phyloP scores from a whole-genome alignment of 768 basidiomycete genomes.

The Tylopilus felleus region DNA sequence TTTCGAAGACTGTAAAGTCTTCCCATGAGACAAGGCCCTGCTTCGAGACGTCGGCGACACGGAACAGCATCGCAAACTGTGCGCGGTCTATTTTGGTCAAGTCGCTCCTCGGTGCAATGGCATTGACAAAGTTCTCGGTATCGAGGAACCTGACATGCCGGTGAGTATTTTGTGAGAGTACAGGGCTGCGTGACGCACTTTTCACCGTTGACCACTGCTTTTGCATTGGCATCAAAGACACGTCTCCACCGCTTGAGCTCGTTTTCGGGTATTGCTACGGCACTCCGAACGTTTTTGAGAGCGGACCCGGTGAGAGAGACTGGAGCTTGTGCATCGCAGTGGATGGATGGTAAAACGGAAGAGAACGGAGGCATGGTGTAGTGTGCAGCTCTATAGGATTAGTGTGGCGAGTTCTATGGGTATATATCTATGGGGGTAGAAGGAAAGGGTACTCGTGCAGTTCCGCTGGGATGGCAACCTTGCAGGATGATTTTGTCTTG shows the following conservation, averaged over 20 bases:
- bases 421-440: slow-evolving; percentile 29
- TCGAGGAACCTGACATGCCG: slow-evolving; percentile 69
- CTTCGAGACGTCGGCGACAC: slow-evolving; percentile 76
- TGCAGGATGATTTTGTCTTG: slow-evolving; percentile 5
- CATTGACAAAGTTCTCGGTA: slow-evolving; percentile 86
- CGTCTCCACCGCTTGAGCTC: slow-evolving; percentile 89
- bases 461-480: slow-evolving; percentile 9
- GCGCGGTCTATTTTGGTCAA: slow-evolving; percentile 80
- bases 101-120: slow-evolving; percentile 87
- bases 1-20: slow-evolving; percentile 95
- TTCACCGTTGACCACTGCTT: slow-evolving; percentile 65
- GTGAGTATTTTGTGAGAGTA: slow-evolving; percentile 21
- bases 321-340: slow-evolving; percentile 49
- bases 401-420: slow-evolving; percentile 31
- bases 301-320: slow-evolving; percentile 50
- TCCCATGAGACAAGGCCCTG: slow-evolving; percentile 87
- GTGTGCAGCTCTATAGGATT: slow-evolving; percentile 24
- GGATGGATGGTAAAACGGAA: slow-evolving; percentile 47
- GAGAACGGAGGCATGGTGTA: slow-evolving; percentile 37
- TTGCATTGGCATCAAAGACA: slow-evolving; percentile 82
- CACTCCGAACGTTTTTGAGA: slow-evolving; percentile 63
- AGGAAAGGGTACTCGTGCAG: slow-evolving; percentile 20
- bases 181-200: slow-evolving; percentile 53
- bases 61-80: slow-evolving; percentile 88
- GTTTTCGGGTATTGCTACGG: slow-evolving; percentile 68